Conservation (phyloP, 83 land plant species). For the Thuja plicata region DNA sequence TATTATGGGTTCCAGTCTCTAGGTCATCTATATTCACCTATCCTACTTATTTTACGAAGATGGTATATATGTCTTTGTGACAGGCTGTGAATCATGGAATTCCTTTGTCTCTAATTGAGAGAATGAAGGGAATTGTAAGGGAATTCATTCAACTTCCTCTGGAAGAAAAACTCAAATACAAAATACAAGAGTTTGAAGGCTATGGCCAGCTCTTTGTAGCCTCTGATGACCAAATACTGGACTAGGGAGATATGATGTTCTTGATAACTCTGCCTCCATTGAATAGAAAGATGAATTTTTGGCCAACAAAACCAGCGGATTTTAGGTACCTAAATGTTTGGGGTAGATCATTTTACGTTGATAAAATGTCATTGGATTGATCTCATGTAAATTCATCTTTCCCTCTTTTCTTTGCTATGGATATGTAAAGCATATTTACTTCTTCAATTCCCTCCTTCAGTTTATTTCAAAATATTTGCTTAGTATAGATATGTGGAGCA, state of each 20-base stretch:
- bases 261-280: constrained; percentile 21
- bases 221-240: constrained; percentile 36
- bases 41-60: not conserved
- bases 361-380: too few relatives aligned
- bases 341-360: not conserved
- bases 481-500: too few relatives aligned
- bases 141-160: constrained; percentile 43
- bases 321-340: constrained; percentile 27
- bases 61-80: not conserved
- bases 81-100: constrained; percentile 51
- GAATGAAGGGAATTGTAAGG: constrained; percentile 19
- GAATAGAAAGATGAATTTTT: constrained; percentile 18
- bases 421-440: too few relatives aligned
- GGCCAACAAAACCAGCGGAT: constrained; percentile 18
- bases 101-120: constrained; percentile 2
- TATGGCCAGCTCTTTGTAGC: constrained; percentile 38
- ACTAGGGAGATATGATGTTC: constrained; percentile 27
- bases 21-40: not conserved
- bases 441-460: too few relatives aligned
- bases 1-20: not conserved
- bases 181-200: constrained; percentile 24
- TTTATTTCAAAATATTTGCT: too few relatives aligned
- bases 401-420: too few relatives aligned
- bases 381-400: too few relatives aligned
- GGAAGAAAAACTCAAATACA: constrained; percentile 27